These are phyloP conservation scores for Calcarisporium arbuscula DNA, from an alignment of 2,329 filamentous ascomycete species.

Conservation along the genomic window DNA sequence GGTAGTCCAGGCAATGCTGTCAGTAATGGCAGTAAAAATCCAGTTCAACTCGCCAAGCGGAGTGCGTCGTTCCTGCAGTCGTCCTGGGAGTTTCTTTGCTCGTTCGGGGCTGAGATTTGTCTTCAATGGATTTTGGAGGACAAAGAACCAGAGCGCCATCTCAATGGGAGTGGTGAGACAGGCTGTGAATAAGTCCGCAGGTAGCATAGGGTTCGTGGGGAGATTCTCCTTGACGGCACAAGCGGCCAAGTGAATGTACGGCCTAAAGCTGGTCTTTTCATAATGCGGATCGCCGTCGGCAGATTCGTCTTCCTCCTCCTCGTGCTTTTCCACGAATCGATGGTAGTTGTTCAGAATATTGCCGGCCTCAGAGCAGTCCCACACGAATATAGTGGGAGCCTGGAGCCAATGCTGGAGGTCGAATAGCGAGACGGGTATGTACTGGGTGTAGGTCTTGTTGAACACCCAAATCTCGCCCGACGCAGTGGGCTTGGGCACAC, in stretches of 20 bases:
- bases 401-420: slow-evolving; percentile 95
- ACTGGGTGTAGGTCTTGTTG: slow-evolving; percentile 97
- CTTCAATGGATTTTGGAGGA: slow-evolving; percentile 77
- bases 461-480: slow-evolving; percentile 99
- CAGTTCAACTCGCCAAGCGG: slow-evolving; percentile 95
- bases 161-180: slow-evolving; percentile 96
- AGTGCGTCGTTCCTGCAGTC: slow-evolving; percentile 86
- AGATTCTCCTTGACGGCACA: slow-evolving; percentile 87
- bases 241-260: slow-evolving; percentile 83
- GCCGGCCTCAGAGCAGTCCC: slow-evolving; percentile 94
- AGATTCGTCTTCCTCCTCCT: slow-evolving; percentile 76
- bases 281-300: slow-evolving; percentile 74
- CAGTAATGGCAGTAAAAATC: slow-evolving; percentile 98
- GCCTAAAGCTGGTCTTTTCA: slow-evolving; percentile 63
- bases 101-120: slow-evolving; percentile 69
- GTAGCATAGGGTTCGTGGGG: slow-evolving; percentile 87
- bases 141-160: slow-evolving; percentile 94
- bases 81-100: slow-evolving; percentile 82
- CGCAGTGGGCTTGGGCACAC: slow-evolving; percentile 88
- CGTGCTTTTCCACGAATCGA: slow-evolving; percentile 89
- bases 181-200: slow-evolving; percentile 91
- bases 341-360: slow-evolving; percentile 95
- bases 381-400: slow-evolving; percentile 92
- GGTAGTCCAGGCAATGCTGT: slow-evolving; percentile 98
- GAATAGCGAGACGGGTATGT: slow-evolving; percentile 93